Percentiles rank a stretch among this genome's conserved stretches.
Evolutionary conservation across 306 rosid species (phyloP).

Genomic region (Adenanthera pavonina): DNA sequence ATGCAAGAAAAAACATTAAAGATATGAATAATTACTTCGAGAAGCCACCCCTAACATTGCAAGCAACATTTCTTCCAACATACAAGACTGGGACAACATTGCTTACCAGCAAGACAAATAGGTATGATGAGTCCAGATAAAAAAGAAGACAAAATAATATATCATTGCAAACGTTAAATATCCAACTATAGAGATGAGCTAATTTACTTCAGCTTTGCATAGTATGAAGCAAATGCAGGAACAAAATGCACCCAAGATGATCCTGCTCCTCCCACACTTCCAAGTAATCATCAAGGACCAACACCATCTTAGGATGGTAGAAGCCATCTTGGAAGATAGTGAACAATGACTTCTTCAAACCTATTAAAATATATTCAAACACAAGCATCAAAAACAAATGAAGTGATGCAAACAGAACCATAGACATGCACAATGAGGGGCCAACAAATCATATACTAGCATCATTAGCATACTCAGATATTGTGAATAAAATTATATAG

Average conservation of each 20-base stretch:
- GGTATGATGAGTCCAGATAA: conserved; percentile 38
- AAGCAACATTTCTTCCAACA: conserved; percentile 95
- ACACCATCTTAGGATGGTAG: conserved; percentile 92
- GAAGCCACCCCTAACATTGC: conserved; percentile 91
- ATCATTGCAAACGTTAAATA: conserved; percentile 3
- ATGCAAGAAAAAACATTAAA: not conserved
- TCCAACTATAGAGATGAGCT: conserved; percentile 38
- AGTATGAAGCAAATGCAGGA: too few relatives aligned
- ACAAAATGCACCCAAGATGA: conserved; percentile 35
- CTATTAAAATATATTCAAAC: conserved; percentile 47
- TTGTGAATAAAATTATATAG: not conserved
- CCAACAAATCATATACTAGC: too few relatives aligned
- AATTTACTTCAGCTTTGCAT: conserved; percentile 27
- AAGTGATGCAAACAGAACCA: not conserved
- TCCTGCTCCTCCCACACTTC: conserved; percentile 98
- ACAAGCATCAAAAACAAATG: conserved; percentile 28
- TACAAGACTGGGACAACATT: conserved; percentile 86
- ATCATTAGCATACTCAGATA: not conserved
- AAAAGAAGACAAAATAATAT: conserved; percentile 13
- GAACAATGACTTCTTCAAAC: conserved; percentile 87
- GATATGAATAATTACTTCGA: too few relatives aligned
- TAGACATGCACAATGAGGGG: too few relatives aligned
- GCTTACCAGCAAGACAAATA: conserved; percentile 65
- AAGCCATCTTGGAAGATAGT: conserved; percentile 85
- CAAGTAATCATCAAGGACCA: conserved; percentile 96